phyloP scores from a whole-genome alignment of 768 basidiomycete genomes.

The Sporobolomyces roseus region DNA sequence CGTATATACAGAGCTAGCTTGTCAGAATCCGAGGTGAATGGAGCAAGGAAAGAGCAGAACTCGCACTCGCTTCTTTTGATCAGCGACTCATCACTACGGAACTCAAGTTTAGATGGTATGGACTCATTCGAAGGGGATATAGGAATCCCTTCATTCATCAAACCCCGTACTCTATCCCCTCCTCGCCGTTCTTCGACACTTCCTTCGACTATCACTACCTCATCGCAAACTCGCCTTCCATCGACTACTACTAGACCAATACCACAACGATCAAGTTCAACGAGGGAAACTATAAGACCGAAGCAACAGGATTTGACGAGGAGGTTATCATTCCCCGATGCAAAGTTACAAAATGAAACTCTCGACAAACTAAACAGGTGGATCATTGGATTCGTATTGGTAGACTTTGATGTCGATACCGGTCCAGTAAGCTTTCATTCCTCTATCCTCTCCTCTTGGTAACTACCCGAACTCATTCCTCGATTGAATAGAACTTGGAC shows the following conservation, averaged over 20 bases:
- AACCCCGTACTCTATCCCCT: neutral
- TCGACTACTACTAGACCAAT: neutral
- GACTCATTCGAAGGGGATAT: slow-evolving; percentile 16
- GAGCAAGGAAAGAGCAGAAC: too few relatives aligned
- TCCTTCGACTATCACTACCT: neutral
- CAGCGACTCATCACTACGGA: too few relatives aligned
- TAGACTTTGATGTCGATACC: slow-evolving; percentile 44
- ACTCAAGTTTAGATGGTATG: neutral
- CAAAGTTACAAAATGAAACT: slow-evolving; percentile 1
- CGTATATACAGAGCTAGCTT: too few relatives aligned
- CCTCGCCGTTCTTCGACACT: neutral
- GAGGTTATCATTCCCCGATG: slow-evolving; percentile 23
- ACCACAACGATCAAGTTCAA: neutral
- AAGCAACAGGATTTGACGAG: slow-evolving; percentile 21
- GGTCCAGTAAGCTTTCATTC: slow-evolving; percentile 23
- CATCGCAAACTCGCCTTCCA: neutral
- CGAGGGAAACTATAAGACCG: neutral
- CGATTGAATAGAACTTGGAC: slow-evolving; percentile 16
- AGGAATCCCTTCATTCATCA: slow-evolving; percentile 14
- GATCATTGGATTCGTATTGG: slow-evolving; percentile 37
- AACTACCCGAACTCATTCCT: neutral
- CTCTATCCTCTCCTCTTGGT: too few relatives aligned
- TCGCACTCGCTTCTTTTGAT: too few relatives aligned
- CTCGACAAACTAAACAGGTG: slow-evolving; percentile 10
- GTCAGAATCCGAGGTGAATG: too few relatives aligned